phyloP scores from a whole-genome alignment of 1,139 yeast species.

The Candida pseudoviswanathii region DNA sequence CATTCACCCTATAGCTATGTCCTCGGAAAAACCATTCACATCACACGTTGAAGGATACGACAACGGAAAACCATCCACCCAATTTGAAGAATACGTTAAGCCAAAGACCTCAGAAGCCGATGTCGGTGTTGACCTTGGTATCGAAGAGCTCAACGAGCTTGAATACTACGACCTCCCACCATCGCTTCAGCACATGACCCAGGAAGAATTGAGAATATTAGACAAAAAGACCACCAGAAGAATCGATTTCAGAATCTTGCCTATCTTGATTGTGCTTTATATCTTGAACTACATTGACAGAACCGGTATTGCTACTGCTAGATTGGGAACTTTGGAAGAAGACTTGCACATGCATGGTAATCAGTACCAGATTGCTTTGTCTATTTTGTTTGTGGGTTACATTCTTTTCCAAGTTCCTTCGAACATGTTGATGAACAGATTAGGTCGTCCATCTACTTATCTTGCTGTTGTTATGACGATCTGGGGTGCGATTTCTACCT shows the following conservation, averaged over 20 bases:
- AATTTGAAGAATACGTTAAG: neutral
- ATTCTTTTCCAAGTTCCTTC: constrained; percentile 63
- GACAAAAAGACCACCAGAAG: constrained; percentile 48
- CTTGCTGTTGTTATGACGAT: constrained; percentile 51
- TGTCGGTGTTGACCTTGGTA: constrained; percentile 4
- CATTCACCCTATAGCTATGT: neutral
- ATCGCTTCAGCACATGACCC: constrained; percentile 31
- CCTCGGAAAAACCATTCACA: neutral
- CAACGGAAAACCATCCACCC: neutral
- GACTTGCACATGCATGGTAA: constrained; percentile 51
- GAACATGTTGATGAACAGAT: constrained; percentile 48
- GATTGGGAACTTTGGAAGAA: constrained; percentile 56
- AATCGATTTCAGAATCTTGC: constrained; percentile 56
- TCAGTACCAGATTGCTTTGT: constrained; percentile 57
- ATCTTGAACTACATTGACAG: constrained; percentile 59
- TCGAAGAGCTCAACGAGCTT: constrained; percentile 4
- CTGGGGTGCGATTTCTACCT: constrained; percentile 57
- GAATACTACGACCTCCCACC: constrained; percentile 29
- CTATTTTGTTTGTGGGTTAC: constrained; percentile 63
- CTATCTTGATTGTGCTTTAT: constrained; percentile 54
- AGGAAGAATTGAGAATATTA: constrained; percentile 37
- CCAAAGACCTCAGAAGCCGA: neutral
- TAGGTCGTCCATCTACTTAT: constrained; percentile 54
- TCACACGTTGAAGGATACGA: neutral
- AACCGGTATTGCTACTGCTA: constrained; percentile 62